phyloP scores from a whole-genome alignment of 805 yeast species.

The Huiozyma naganishii region DNA sequence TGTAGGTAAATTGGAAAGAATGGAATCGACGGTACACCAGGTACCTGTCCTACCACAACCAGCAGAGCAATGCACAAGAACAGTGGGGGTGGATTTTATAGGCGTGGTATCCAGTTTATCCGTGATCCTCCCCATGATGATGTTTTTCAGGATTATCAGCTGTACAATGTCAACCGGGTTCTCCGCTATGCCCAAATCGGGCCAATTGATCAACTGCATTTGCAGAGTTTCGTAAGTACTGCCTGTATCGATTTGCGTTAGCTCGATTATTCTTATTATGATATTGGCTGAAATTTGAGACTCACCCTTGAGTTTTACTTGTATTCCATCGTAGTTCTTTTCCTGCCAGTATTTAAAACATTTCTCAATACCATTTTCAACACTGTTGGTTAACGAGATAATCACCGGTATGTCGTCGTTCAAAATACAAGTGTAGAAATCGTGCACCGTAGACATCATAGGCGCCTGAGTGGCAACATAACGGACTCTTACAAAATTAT shows the following conservation, averaged over 20 bases:
- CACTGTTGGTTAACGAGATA: slow-evolving; percentile 63
- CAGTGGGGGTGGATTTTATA: slow-evolving; percentile 34
- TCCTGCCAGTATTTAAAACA: slow-evolving; percentile 75
- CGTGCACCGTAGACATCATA: slow-evolving; percentile 55
- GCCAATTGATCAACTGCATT: slow-evolving; percentile 73
- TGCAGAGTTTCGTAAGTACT: slow-evolving; percentile 47
- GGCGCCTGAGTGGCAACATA: slow-evolving; percentile 94
- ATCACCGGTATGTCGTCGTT: slow-evolving; percentile 56
- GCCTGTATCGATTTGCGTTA: slow-evolving; percentile 26
- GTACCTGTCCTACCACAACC: slow-evolving; percentile 97
- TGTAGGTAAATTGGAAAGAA: slow-evolving; percentile 30
- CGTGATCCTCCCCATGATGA: slow-evolving; percentile 26
- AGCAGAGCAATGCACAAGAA: slow-evolving; percentile 85
- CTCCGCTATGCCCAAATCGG: slow-evolving; percentile 61
- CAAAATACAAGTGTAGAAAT: slow-evolving; percentile 73
- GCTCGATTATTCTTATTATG: slow-evolving; percentile 29
- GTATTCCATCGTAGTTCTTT: slow-evolving; percentile 36
- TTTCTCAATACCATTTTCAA: slow-evolving; percentile 68
- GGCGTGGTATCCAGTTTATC: not conserved
- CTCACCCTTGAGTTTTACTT: slow-evolving; percentile 20
- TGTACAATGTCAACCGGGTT: slow-evolving; percentile 48
- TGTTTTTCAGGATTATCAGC: slow-evolving; percentile 37
- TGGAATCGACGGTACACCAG: slow-evolving; percentile 59
- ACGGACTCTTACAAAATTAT: slow-evolving; percentile 26
- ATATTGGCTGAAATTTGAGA: slow-evolving; percentile 5